Evolutionary conservation across 352 stramenopile genomes (phyloP), one percentile per base, ranked within the genome.

Genomic region (Pythium sukuiense): DNA sequence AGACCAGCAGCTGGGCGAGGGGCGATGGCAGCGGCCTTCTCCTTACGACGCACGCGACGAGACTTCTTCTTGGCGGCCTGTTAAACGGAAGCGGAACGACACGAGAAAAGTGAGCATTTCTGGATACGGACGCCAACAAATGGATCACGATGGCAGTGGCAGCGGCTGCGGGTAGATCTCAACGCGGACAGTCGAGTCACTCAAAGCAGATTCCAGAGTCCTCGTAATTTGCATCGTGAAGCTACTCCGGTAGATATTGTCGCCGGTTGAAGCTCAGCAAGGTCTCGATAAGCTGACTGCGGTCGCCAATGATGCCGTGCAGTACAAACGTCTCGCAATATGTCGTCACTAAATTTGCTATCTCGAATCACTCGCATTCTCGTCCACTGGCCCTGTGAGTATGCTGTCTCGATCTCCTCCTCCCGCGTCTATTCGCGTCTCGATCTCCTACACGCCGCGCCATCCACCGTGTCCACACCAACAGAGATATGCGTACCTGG

Each of bases 21-120:
- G 61, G 98, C 97, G 71, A 99, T 93, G 64, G 93, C 94, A 61
- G 98, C 97, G 61, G 98, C 98, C 91, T 99, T 99, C 39, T 90
- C 95, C 73, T 98, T 98, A 80, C 98, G 96, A 79, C 77, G 88
- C 65, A 95, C 70, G 73, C 96, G 86, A 74, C 97, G 96, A 64
- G 97, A 97, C 70, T 97, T 97, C 87, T 99, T 99, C 90, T 99
- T 99, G 58, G 89, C 76, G 71, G 98, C 97, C 92, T 99, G 87
- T 87, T 93, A 60, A 6, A 29, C 24, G 14, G 63, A 56, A 88
- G 55, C 6, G 13, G 41, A 50, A 33, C 18, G 24, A 55, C 5
- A 24, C 27, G 48, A 20, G 3, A 55, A 55, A 4, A 55, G 26
- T 32, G 26, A 35, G 48, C 48, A 55, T 8, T 24, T 33, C 48